Base-by-base conservation (phyloP, 2,329 filamentous ascomycete genomes). In the Lecanosticta acicola region DNA sequence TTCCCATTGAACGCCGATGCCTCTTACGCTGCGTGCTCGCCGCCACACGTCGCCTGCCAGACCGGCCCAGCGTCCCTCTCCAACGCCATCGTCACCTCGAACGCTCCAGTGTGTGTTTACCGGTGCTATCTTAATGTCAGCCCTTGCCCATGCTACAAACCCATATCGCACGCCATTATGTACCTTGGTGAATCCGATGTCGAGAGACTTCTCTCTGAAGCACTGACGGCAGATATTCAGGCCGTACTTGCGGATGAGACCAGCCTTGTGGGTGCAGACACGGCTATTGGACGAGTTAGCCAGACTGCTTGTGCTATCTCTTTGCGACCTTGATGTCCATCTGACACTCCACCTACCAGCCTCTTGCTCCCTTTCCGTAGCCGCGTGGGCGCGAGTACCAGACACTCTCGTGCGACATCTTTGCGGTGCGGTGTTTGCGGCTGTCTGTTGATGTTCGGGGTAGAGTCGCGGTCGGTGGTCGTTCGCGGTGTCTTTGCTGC, bases 211-310 rank as follows among this genome's bases (percentile, higher is more conserved):
- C 74, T 84, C 80, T 62, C 80, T 70, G 77, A 84, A 84, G 77
- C 80, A 83, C 72, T 80, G 76, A 76, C 80, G 78, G 77, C 80
- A 83, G 74, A 83, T 81, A 68, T 94, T 88, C 66, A 96, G 81
- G 71, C 93, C 91, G 79, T 98, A 98, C 80, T 98, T 98, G 80
- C 93, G 90, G 83, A 98, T 95, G 65, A 98, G 84, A 94, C 93
- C 93, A 69, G 93, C 91, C 71, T 81, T 84, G 86, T 98, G 91
- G 71, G 89, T 88, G 87, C 83, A 87, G 70, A 86, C 83, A 69
- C 83, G 84, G 79, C 83, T 87, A 67, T 63, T 37, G 20, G 44
- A 50, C 24, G 7, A 29, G 24, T 29, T 29, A 29, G 24, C 24
- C 24, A 29, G 11, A 11, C 24, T 5, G 11, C 24, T 29, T 11